These are phyloP conservation scores for Spinacia oleracea DNA, from an alignment of 179 eudicot species.

Conservation along the genomic window DNA sequence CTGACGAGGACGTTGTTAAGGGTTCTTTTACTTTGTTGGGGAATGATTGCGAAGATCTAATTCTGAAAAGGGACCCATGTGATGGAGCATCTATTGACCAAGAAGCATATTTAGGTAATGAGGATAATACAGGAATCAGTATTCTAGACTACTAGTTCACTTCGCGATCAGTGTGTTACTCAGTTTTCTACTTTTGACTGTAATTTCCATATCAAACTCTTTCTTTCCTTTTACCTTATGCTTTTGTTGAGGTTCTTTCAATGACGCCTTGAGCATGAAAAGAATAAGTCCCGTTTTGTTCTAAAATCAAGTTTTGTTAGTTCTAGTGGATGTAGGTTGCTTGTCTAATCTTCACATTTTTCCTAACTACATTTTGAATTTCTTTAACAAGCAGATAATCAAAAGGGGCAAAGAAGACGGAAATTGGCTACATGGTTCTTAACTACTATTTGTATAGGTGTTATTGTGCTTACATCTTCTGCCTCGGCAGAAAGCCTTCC, in stretches of 20 bases:
- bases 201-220: not conserved
- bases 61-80: slow-evolving; percentile 25
- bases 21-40: slow-evolving; percentile 30
- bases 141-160: not conserved
- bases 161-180: not conserved
- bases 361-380: slow-evolving; percentile 1
- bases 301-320: not conserved
- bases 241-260: not conserved
- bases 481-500: slow-evolving; percentile 53
- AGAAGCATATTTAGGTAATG: slow-evolving; percentile 38
- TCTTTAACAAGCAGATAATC: slow-evolving; percentile 29
- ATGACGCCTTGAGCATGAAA: slow-evolving; percentile 2
- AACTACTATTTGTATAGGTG: slow-evolving; percentile 38
- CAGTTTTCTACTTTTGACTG: not conserved
- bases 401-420: slow-evolving; percentile 35
- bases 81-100: slow-evolving; percentile 28
- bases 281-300: not conserved
- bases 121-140: not conserved
- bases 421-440: slow-evolving; percentile 53
- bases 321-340: not conserved
- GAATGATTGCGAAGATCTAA: slow-evolving; percentile 28
- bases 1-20: slow-evolving; percentile 29
- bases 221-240: not conserved
- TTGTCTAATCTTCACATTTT: not conserved
- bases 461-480: slow-evolving; percentile 50